Evolutionary conservation across 1,139 yeast genomes (phyloP).

Genomic region (Spathaspora sp.): DNA sequence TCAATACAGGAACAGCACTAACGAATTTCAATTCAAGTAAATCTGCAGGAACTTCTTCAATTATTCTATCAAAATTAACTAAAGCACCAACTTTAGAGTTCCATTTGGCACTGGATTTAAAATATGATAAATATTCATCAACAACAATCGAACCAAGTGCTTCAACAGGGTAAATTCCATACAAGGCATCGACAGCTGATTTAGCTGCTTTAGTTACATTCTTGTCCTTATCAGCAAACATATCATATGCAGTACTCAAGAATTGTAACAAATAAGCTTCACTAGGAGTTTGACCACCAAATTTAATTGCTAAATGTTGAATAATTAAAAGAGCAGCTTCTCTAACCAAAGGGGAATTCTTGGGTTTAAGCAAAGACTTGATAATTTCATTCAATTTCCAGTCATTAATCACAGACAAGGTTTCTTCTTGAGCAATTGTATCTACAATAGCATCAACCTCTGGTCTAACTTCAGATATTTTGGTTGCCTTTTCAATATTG

Average conservation of each 20-base stretch:
- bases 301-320: slow-evolving; percentile 64
- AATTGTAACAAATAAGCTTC: slow-evolving; percentile 72
- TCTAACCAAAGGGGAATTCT: slow-evolving; percentile 69
- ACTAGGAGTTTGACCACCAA: slow-evolving; percentile 67
- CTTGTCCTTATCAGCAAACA: slow-evolving; percentile 81
- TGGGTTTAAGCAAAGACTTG: slow-evolving; percentile 67
- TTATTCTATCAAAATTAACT: slow-evolving; percentile 65
- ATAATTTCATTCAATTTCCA: slow-evolving; percentile 68
- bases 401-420: slow-evolving; percentile 51
- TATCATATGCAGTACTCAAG: slow-evolving; percentile 59
- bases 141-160: slow-evolving; percentile 72
- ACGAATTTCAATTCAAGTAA: slow-evolving; percentile 79
- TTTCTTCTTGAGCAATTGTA: slow-evolving; percentile 41
- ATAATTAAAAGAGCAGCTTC: slow-evolving; percentile 72
- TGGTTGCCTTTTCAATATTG: slow-evolving; percentile 54
- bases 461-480: slow-evolving; percentile 63
- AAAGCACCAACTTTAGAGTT: slow-evolving; percentile 84
- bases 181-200: slow-evolving; percentile 63
- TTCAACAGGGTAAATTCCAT: slow-evolving; percentile 73
- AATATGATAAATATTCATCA: slow-evolving; percentile 58
- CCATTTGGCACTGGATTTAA: slow-evolving; percentile 90
- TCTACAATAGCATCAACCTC: slow-evolving; percentile 60
- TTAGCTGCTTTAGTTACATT: slow-evolving; percentile 83
- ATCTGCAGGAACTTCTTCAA: slow-evolving; percentile 83
- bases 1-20: slow-evolving; percentile 76